These are phyloP conservation scores for Nicotiana paniculata DNA, from an alignment of 257 asterid genomes.

Conservation along the genomic window DNA sequence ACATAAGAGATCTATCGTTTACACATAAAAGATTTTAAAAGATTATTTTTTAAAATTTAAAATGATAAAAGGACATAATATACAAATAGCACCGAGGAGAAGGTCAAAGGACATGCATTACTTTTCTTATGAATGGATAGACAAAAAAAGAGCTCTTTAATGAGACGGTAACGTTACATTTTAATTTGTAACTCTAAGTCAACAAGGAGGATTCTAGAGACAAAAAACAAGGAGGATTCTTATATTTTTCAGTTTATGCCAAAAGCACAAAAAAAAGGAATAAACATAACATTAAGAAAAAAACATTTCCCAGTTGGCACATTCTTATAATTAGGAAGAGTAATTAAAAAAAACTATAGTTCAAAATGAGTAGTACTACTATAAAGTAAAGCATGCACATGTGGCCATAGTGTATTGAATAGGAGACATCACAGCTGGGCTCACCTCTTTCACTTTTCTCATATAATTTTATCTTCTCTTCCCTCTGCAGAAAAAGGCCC, in stretches of 20 bases:
- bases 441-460: conserved; percentile 37
- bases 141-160: not conserved
- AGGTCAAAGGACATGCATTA: not conserved
- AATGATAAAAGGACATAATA: no score
- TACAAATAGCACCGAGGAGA: not conserved
- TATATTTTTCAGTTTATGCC: not conserved
- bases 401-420: conserved; percentile 44
- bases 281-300: not conserved
- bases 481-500: not conserved
- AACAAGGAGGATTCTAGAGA: not conserved
- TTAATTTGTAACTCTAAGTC: not conserved
- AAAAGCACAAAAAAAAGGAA: not conserved
- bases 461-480: conserved; percentile 15
- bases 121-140: not conserved
- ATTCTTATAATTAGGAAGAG: not conserved
- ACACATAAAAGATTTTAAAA: no score
- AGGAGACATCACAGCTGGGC: conserved; percentile 52
- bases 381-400: conserved; percentile 20
- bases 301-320: not conserved
- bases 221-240: not conserved
- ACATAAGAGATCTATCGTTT: no score
- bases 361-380: not conserved
- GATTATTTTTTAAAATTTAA: no score
- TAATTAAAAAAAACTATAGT: not conserved
- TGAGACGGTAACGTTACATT: not conserved